Conservation (phyloP, 139 green algal species). For the Coelastrella sp. region DNA sequence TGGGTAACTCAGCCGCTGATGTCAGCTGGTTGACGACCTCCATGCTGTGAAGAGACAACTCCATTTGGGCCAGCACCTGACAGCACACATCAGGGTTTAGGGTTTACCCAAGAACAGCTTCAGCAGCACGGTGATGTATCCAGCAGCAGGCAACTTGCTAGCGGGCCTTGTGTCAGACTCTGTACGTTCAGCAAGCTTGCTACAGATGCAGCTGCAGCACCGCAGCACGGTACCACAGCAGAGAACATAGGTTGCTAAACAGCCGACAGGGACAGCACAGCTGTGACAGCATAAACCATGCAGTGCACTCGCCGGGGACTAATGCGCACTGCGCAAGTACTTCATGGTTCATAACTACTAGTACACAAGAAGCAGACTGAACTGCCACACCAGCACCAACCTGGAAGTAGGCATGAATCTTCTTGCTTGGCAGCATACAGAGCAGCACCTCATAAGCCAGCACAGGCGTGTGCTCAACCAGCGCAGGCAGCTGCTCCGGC, state of each 20-base stretch:
- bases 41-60: conserved; percentile 88
- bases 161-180: neutral
- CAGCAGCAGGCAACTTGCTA: no score
- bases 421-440: conserved; percentile 15
- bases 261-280: no score
- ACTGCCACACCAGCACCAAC: neutral
- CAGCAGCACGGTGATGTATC: no score
- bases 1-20: conserved; percentile 71
- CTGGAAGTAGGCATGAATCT: conserved; percentile 28
- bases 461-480: conserved; percentile 85
- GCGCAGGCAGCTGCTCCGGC: conserved; percentile 64
- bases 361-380: neutral
- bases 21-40: conserved; percentile 93
- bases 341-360: no score
- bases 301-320: no score
- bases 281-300: no score
- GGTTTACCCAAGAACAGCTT: no score
- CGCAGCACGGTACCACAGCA: no score
- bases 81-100: conserved; percentile 9
- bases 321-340: no score
- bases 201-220: no score
- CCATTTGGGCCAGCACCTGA: conserved; percentile 72
- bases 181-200: neutral
- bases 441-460: conserved; percentile 74
- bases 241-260: no score